Base-by-base conservation (phyloP, 2,329 filamentous ascomycete species). In the Sordariomycetes sp. region DNA sequence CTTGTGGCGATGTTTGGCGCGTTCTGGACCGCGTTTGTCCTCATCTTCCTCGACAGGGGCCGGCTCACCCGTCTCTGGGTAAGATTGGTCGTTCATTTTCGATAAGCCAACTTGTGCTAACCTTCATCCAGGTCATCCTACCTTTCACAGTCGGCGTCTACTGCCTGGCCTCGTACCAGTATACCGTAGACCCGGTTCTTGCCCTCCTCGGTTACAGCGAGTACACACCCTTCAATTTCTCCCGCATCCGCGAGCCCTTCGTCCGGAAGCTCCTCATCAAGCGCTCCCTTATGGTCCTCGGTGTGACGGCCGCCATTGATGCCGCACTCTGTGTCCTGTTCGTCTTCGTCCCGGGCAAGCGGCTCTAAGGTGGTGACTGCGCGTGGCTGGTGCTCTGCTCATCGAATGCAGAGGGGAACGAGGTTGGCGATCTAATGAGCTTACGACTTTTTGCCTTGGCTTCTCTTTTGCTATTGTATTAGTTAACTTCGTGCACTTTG, bases 191-290 rank as follows among this genome's bases (percentile, higher is more conserved):
- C 65, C 92, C 95, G 0, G 76, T 96, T 61, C 83, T 97, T 69
- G 94, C 90, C 4, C 78, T 97, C 22, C 70, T 88, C n/a, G 91
- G 92, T 39, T 86, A 85, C 69, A 96, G 91, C 74, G 95, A 99
- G 74, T 96, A 97, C 73, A 96, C 92, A 0, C 90, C 95, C 55
- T 91, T 96, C 77, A 88, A 85, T 70, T 96, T 95, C 75, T 87
- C 88, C 25, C 81, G 83, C 48, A 89, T 97, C 61, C 84, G 88
- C 57, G 94, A 99, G 71, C 89, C 90, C 0, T 99, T 94, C 67
- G 87, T 99, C 57, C 86, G 89, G 62, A 88, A 84, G 66, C 82
- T 97, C 22, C 79, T 99, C 58, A 84, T 83, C 62, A 91, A 91
- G 68, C 86, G 94, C 59, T 86, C 94, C 0, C 67, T 89, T 51